Conservation (phyloP, 352 stramenopile genomes). For the Globisporangium okanoganense region DNA sequence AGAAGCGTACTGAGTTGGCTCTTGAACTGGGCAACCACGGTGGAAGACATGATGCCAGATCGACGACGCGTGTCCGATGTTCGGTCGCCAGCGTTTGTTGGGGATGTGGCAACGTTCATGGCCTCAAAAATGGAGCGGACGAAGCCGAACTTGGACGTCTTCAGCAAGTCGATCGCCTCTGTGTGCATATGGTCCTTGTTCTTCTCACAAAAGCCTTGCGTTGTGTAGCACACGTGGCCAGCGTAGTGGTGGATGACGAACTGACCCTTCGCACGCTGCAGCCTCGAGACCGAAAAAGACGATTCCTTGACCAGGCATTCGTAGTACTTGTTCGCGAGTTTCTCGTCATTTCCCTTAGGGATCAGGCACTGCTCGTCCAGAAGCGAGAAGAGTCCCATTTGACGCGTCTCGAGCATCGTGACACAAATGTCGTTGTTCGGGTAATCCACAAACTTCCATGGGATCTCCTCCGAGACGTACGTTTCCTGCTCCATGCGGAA, state of each 20-base stretch:
- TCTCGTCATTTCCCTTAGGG: slow-evolving; percentile 75
- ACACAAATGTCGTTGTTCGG: slow-evolving; percentile 86
- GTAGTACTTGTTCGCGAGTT: slow-evolving; percentile 84
- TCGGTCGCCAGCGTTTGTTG: slow-evolving; percentile 14
- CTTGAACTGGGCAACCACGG: slow-evolving; percentile 92
- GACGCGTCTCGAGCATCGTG: slow-evolving; percentile 62
- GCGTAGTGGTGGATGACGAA: slow-evolving; percentile 89
- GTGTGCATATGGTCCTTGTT: slow-evolving; percentile 90
- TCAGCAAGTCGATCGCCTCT: slow-evolving; percentile 69
- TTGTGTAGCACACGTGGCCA: slow-evolving; percentile 79
- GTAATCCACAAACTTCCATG: slow-evolving; percentile 88
- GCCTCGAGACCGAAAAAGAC: slow-evolving; percentile 62
- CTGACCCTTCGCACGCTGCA: slow-evolving; percentile 74
- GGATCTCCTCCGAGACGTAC: slow-evolving; percentile 81
- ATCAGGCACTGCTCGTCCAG: slow-evolving; percentile 87
- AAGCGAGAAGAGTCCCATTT: slow-evolving; percentile 78
- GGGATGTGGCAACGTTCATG: slow-evolving; percentile 19
- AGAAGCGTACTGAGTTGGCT: slow-evolving; percentile 91
- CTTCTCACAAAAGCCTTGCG: slow-evolving; percentile 82
- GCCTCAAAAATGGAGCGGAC: slow-evolving; percentile 69
- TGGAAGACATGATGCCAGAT: slow-evolving; percentile 81
- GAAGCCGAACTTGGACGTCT: slow-evolving; percentile 59
- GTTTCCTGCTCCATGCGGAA: slow-evolving; percentile 86
- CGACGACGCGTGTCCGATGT: slow-evolving; percentile 40
- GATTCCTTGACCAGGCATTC: slow-evolving; percentile 57